phyloP scores from a whole-genome alignment of 495 filamentous ascomycete genomes.

The Penicillium macrosclerotiorum region DNA sequence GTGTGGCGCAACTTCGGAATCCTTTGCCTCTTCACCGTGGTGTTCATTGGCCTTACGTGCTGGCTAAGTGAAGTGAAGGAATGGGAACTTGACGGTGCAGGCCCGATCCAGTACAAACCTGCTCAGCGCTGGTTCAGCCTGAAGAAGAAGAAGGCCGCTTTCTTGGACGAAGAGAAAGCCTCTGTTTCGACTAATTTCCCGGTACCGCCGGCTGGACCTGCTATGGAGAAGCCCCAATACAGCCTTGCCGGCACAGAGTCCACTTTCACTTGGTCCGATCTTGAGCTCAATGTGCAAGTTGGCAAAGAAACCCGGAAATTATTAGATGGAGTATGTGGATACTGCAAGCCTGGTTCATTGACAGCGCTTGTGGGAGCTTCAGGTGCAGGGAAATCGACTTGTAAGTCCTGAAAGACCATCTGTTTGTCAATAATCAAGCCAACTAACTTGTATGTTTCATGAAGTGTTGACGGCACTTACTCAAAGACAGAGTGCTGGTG shows the following conservation, averaged over 20 bases:
- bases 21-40: conserved; percentile 58
- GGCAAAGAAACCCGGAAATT: conserved; percentile 64
- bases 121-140: conserved; percentile 48
- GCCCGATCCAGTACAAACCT: conserved; percentile 51
- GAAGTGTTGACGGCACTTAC: conserved; percentile 74
- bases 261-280: conserved; percentile 49
- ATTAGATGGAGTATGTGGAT: conserved; percentile 69
- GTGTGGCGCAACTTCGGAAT: conserved; percentile 68
- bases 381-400: conserved; percentile 84
- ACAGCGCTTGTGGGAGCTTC: conserved; percentile 85
- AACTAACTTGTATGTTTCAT: background rate
- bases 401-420: conserved; percentile 32
- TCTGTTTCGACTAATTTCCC: conserved; percentile 23
- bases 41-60: conserved; percentile 53
- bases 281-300: conserved; percentile 63
- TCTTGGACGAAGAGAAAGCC: conserved; percentile 47
- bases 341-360: conserved; percentile 72
- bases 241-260: conserved; percentile 49
- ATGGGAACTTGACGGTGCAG: conserved; percentile 60
- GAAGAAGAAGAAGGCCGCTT: conserved; percentile 44
- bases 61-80: conserved; percentile 58
- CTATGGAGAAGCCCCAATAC: conserved; percentile 21
- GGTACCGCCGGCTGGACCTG: conserved; percentile 7
- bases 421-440: background rate
- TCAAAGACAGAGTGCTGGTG: conserved; percentile 69